phyloP scores from a whole-genome alignment of 2,329 filamentous ascomycete genomes.

The Coniochaeta sp. region DNA sequence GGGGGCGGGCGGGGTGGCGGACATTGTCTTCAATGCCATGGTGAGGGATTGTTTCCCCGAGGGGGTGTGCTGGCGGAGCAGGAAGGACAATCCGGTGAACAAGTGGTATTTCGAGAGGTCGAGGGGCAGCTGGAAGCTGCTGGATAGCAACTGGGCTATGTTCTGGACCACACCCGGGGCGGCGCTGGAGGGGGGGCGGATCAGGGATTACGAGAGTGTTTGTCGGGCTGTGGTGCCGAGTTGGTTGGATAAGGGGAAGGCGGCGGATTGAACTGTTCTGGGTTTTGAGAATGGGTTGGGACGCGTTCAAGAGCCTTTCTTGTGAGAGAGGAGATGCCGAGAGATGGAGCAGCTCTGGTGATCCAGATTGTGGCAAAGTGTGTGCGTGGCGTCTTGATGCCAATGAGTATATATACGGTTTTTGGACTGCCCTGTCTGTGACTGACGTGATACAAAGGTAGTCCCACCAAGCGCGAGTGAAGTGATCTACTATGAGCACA shows the following conservation, averaged over 20 bases:
- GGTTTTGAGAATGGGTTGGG: not conserved
- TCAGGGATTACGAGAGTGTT: slow-evolving; percentile 67
- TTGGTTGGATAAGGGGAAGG: slow-evolving; percentile 53
- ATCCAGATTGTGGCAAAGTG: no score
- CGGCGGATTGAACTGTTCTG: slow-evolving; percentile 40
- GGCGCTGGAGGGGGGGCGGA: slow-evolving; percentile 43
- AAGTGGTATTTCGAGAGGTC: slow-evolving; percentile 99
- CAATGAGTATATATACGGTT: no score
- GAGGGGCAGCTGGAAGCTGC: slow-evolving; percentile 72
- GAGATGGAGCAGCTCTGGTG: no score
- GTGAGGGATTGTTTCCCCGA: slow-evolving; percentile 79
- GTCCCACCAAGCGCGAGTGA: no score
- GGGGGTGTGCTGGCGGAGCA: slow-evolving; percentile 87
- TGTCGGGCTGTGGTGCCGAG: slow-evolving; percentile 57
- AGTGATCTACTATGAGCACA: no score
- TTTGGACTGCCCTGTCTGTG: no score
- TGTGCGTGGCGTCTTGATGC: no score
- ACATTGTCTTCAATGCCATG: slow-evolving; percentile 96
- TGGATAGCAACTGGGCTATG: slow-evolving; percentile 88
- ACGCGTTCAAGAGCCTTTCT: no score
- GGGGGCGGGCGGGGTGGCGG: slow-evolving; percentile 85
- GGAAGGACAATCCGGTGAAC: slow-evolving; percentile 90
- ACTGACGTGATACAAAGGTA: no score
- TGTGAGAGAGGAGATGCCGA: no score
- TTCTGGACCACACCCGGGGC: slow-evolving; percentile 85